Evolutionary conservation across 2,329 filamentous ascomycete genomes (phyloP), one percentile per base, ranked within the genome.

Genomic region (Alternaria brassicae): DNA sequence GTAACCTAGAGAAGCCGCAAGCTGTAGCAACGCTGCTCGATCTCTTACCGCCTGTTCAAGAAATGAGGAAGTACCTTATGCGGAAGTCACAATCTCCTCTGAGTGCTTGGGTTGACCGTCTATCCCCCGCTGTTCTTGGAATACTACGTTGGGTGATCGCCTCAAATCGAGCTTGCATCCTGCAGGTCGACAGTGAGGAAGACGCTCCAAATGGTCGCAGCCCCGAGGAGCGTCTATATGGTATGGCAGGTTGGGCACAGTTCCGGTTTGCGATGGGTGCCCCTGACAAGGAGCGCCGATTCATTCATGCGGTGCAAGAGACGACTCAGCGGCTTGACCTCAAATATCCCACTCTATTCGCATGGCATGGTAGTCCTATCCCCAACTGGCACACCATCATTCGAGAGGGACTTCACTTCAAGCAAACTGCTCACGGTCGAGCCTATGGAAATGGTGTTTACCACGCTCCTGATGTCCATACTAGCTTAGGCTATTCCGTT

Each of bases 301-400:
- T 97, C 72, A 80, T 88, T 6, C 77, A 86, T 21, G 86, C 88
- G 13, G 82, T 95, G 3, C 80, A 82, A 36, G 71, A 78, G 5
- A 81, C 83, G 23, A 74, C 78, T 2, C 57, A 69, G 15, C 73
- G 79, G 6, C 69, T 82, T 17, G 76, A 77, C 37, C 66, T 81
- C 44, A 65, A 77, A 59, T 81, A 86, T 65, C 90, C 91, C 0
- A 94, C 91, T 0, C 76, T 97, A 2, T 92, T 96, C 70, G 92
- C 91, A 0, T 97, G 91, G 89, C 93, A 97, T 74, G 93, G 93
- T 6, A 96, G 91, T 69, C 75, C 80, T 0, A 64, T 96, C 3
- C 65, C 76, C 3, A 97, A 96, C 69, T 97, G 93, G 93, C 93
- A 97, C 76, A 91, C 89, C 68, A 97, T 97, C 68, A 87, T 97